Evolutionary conservation across 495 filamentous ascomycete species (phyloP).

Genomic region (Penicillium canariense): DNA sequence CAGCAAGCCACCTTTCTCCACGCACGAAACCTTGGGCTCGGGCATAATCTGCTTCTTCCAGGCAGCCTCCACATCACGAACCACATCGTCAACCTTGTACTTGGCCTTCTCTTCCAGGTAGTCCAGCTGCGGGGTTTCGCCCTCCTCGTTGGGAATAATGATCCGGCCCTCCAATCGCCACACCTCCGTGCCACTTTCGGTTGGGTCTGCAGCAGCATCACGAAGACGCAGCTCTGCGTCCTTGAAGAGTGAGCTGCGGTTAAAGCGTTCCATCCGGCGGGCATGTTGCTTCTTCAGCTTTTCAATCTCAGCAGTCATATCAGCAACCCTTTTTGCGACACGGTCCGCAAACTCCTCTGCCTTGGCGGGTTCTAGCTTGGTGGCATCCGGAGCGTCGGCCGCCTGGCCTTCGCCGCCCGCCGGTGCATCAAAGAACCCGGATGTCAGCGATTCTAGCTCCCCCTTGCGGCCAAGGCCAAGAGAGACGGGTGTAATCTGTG

Average conservation of each 20-base stretch:
- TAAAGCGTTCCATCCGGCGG: constrained; percentile 69
- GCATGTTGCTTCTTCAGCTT: constrained; percentile 76
- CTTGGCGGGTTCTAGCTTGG: constrained; percentile 62
- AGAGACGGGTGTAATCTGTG: constrained; percentile 82
- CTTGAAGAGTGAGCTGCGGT: constrained; percentile 60
- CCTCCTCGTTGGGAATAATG: constrained; percentile 48
- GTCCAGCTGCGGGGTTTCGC: constrained; percentile 39
- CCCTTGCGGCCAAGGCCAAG: constrained; percentile 84
- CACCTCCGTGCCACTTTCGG: constrained; percentile 52
- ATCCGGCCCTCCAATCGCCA: constrained; percentile 63
- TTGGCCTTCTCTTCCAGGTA: constrained; percentile 45
- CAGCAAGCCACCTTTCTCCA: constrained; percentile 70
- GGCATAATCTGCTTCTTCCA: constrained; percentile 55
- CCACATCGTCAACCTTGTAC: constrained; percentile 59
- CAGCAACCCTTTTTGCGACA: constrained; percentile 59
- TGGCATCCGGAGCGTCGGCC: constrained; percentile 50
- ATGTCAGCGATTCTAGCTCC: constrained; percentile 75
- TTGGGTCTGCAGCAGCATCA: constrained; percentile 49
- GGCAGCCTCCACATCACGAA: constrained; percentile 54
- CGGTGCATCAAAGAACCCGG: constrained; percentile 70
- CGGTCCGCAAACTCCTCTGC: constrained; percentile 76
- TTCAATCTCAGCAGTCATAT: constrained; percentile 75
- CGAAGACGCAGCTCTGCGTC: constrained; percentile 59
- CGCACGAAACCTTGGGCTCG: constrained; percentile 61
- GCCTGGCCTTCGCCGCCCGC: constrained; percentile 34